Evolutionary conservation across 164 flowering plant genomes (phyloP), one percentile per base, ranked within the genome.

Genomic region (Annona squamosa): DNA sequence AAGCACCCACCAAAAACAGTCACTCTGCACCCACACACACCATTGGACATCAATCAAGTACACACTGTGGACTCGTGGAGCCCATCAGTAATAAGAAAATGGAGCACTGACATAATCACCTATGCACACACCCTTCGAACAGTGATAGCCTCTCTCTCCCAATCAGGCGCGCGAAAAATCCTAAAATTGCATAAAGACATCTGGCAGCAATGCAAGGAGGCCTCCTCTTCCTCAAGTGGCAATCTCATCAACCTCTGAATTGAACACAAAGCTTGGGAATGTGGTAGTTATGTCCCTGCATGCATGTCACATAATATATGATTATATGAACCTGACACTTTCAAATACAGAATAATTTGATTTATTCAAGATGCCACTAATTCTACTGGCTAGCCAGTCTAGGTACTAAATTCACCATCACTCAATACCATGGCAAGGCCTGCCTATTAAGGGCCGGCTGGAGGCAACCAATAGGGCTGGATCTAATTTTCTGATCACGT

Each of bases 211-310:
- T 26, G 37, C 37, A 26, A 26, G 37, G 59, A 4, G 59, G 59
- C 59, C 13, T 52, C 10, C 10, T 52, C 59, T 3, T 42, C 67
- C 63, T 84, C 65, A 90, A 6, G 94, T 86, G 2, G 97, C 92
- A 18, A 85, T 79, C 69, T 94, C 97, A 64, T 94, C 97, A 4
- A 94, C 97, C 80, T 92, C 94, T 3, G 97, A 91, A 73, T 91
- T 77, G 68, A 94, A 92, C 65, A 92, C 92, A 78, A 94, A 94
- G 79, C 97, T 94, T 9, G 97, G 98, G 75, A 94, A 94, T 4
- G 98, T 88, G 0, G 95, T 92, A 1, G 98, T 94, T 77, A 94
- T 92, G 72, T 92, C 98, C 93, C 97, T 94, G 93, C 87, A 84
- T 56, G 2, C 42, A 42, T 37, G 44, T 19, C 3, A 43, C 9